Conservation (phyloP, 2,329 filamentous ascomycete genomes). For the Chaetomium olivaceum region DNA sequence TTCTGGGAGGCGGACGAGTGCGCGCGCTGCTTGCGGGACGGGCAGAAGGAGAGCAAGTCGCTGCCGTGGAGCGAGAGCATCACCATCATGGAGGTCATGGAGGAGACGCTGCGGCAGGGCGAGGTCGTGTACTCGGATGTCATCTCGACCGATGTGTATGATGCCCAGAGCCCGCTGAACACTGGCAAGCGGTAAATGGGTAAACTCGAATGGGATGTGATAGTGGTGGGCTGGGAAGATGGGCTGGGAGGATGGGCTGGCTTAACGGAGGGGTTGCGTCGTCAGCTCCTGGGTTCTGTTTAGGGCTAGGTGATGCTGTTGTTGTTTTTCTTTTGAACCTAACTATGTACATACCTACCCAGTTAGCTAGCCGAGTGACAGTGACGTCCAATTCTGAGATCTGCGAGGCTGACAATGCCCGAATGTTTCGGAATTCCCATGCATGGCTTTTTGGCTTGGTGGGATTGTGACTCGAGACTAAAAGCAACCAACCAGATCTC, state of each 20-base stretch:
- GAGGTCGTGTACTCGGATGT: constrained; percentile 55
- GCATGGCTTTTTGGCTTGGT: constrained; percentile 13
- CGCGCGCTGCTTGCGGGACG: constrained; percentile 62
- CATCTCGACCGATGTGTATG: constrained; percentile 59
- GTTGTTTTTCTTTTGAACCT: background rate
- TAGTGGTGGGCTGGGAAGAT: background rate
- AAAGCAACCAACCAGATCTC: constrained; percentile 11
- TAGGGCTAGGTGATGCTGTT: background rate
- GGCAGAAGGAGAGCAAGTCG: constrained; percentile 70
- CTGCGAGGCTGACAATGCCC: constrained; percentile 16
- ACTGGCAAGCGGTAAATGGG: constrained; percentile 44
- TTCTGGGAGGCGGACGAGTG: constrained; percentile 57
- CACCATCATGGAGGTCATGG: constrained; percentile 77
- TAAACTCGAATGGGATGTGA: background rate
- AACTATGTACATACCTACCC: background rate
- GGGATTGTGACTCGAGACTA: constrained; percentile 1
- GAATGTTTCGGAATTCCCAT: background rate
- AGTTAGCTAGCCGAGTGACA: background rate
- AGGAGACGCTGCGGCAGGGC: constrained; percentile 55
- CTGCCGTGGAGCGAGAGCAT: constrained; percentile 76
- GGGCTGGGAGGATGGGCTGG: too few species aligned
- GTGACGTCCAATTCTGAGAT: background rate
- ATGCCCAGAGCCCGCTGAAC: constrained; percentile 62
- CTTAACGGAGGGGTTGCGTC: background rate
- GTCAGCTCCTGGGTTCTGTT: background rate